Evolutionary conservation across 768 basidiomycete species (phyloP).

Genomic region (Ramaria sp.): DNA sequence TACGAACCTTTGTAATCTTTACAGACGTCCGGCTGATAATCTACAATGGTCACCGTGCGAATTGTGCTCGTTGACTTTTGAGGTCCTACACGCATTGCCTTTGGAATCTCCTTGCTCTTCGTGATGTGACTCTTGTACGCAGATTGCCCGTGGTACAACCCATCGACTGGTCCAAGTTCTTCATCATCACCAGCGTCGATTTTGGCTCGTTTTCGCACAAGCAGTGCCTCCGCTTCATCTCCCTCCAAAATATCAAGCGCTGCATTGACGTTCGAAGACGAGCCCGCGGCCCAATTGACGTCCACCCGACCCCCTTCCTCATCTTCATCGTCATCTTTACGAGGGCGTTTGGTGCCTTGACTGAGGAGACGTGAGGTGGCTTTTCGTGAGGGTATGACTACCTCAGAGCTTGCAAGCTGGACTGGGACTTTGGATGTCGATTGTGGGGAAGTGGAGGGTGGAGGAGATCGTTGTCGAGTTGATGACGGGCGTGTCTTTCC

Average conservation of each 20-base stretch:
- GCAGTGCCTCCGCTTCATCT: slow-evolving; percentile 67
- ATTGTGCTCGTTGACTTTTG: slow-evolving; percentile 73
- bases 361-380: slow-evolving; percentile 58
- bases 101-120: slow-evolving; percentile 75
- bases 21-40: slow-evolving; percentile 99
- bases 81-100: slow-evolving; percentile 78
- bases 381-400: slow-evolving; percentile 71
- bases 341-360: slow-evolving; percentile 61
- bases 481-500: slow-evolving; percentile 71
- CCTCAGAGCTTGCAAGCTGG: slow-evolving; percentile 38
- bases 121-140: slow-evolving; percentile 74
- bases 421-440: slow-evolving; percentile 27
- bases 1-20: slow-evolving; percentile 96
- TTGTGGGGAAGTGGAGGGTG: slow-evolving; percentile 34
- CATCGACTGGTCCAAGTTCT: slow-evolving; percentile 63
- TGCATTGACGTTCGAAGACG: slow-evolving; percentile 58
- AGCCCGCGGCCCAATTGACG: slow-evolving; percentile 68
- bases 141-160: slow-evolving; percentile 75
- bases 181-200: slow-evolving; percentile 43
- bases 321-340: slow-evolving; percentile 38
- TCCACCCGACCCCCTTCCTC: slow-evolving; percentile 47
- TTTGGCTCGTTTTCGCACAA: slow-evolving; percentile 58
- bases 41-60: slow-evolving; percentile 86
- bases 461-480: slow-evolving; percentile 61
- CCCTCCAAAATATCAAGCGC: slow-evolving; percentile 72